A percentile compares a stretch with the other conserved stretches of the same genome.
These are phyloP conservation scores for Solanum aculeatissimum DNA, from an alignment of 305 asterid species.

Conservation along the genomic window DNA sequence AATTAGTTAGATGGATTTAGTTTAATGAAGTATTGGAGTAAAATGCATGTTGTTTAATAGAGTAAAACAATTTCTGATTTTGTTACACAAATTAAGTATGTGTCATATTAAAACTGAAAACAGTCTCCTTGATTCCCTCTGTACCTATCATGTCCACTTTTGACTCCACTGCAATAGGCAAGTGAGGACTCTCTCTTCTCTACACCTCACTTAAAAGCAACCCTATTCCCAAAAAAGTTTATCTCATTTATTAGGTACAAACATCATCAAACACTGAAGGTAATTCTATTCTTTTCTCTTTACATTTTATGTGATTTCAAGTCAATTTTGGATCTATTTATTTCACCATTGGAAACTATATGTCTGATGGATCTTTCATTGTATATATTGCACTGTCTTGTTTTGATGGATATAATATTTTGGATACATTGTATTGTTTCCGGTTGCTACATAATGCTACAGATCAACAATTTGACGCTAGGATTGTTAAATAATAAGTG, in stretches of 20 bases:
- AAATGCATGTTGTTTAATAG: no score
- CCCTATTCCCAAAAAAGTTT: background rate
- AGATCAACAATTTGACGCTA: no score
- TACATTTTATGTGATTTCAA: background rate
- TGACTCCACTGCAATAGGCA: background rate
- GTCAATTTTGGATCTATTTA: background rate
- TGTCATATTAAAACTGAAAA: background rate
- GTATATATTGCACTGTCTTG: no score
- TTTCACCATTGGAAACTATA: background rate
- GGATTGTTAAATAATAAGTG: no score
- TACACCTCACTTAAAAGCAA: background rate
- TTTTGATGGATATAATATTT: no score
- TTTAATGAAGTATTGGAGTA: no score
- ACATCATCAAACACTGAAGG: background rate
- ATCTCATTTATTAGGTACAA: background rate
- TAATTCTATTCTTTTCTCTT: background rate
- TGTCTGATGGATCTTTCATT: no score
- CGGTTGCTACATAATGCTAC: no score
- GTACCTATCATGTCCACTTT: slow-evolving; percentile 4
- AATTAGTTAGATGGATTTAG: no score
- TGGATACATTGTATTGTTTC: no score
- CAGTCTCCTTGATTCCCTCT: slow-evolving; percentile 10
- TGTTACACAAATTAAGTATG: background rate
- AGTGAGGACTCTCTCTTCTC: background rate
- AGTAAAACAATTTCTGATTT: background rate